These are phyloP conservation scores for Sugiyamaella boreocaroliniensis DNA, from an alignment of 805 yeast species.

Conservation along the genomic window DNA sequence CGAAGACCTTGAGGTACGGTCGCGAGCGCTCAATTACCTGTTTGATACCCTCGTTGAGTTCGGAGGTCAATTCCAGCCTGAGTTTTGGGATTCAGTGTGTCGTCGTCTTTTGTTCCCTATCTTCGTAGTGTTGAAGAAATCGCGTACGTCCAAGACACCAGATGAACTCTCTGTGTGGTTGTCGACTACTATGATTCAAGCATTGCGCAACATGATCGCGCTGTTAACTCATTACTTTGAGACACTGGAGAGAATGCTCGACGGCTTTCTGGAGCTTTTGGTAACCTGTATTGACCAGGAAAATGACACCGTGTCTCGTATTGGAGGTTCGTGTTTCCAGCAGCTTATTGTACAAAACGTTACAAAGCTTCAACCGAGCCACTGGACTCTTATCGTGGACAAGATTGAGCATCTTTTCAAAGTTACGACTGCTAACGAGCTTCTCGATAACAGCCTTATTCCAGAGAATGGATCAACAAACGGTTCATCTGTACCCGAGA, in stretches of 20 bases:
- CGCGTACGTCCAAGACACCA: conserved; percentile 67
- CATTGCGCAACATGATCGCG: conserved; percentile 79
- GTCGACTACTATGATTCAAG: conserved; percentile 93
- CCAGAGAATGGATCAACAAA: conserved; percentile 6
- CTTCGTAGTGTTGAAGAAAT: conserved; percentile 61
- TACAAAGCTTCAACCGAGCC: conserved; percentile 49
- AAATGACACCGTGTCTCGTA: conserved; percentile 91
- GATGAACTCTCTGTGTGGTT: conserved; percentile 94
- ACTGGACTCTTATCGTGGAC: conserved; percentile 68
- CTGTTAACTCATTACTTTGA: conserved; percentile 78
- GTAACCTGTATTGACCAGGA: conserved; percentile 92
- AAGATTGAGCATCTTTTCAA: conserved; percentile 68
- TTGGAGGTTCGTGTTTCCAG: conserved; percentile 84
- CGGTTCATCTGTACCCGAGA: not conserved
- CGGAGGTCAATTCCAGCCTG: conserved; percentile 67
- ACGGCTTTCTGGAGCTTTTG: conserved; percentile 69
- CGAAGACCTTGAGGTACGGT: conserved; percentile 88
- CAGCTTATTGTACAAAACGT: conserved; percentile 73
- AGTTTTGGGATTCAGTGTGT: conserved; percentile 80
- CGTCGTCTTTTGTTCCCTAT: conserved; percentile 80
- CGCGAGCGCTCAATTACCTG: conserved; percentile 74
- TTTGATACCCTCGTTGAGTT: conserved; percentile 75
- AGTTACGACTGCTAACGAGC: conserved; percentile 77
- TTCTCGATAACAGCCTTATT: conserved; percentile 40
- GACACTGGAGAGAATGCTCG: conserved; percentile 63